Percentiles rank a stretch among this genome's conserved stretches.
These are phyloP conservation scores for Ordospora colligata DNA, from an alignment of 371 early-diverging fungal species.

Conservation along the genomic window DNA sequence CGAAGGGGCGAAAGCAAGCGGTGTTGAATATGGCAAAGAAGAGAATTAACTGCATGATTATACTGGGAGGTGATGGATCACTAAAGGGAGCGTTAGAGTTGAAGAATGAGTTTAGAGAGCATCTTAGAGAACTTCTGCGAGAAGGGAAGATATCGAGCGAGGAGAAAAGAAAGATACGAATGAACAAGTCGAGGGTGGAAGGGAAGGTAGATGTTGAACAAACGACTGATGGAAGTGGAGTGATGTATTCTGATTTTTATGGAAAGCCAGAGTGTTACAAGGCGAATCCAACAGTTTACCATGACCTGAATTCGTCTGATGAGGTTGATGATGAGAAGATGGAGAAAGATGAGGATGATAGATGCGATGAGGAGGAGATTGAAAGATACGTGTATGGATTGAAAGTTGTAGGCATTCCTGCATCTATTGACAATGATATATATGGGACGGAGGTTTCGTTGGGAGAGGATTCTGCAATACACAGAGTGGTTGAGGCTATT, in stretches of 20 bases:
- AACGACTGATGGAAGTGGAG: slow-evolving; percentile 55
- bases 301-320: background rate
- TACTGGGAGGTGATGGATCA: slow-evolving; percentile 95
- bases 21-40: slow-evolving; percentile 73
- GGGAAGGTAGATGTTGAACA: slow-evolving; percentile 49
- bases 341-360: no score
- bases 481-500: slow-evolving; percentile 86
- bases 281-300: background rate
- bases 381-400: slow-evolving; percentile 62
- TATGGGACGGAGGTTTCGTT: slow-evolving; percentile 77
- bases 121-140: slow-evolving; percentile 68
- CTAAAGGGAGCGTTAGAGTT: slow-evolving; percentile 86
- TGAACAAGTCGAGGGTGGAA: background rate
- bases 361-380: background rate
- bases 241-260: slow-evolving; percentile 12
- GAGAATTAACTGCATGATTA: slow-evolving; percentile 83
- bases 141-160: slow-evolving; percentile 35
- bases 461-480: slow-evolving; percentile 84
- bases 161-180: background rate
- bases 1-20: slow-evolving; percentile 75
- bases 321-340: background rate
- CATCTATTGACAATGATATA: slow-evolving; percentile 75
- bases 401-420: slow-evolving; percentile 82
- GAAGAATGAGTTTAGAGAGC: slow-evolving; percentile 76
- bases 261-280: slow-evolving; percentile 23